These are phyloP conservation scores for Suillus weaverae DNA, from an alignment of 768 basidiomycete genomes.

Conservation along the genomic window DNA sequence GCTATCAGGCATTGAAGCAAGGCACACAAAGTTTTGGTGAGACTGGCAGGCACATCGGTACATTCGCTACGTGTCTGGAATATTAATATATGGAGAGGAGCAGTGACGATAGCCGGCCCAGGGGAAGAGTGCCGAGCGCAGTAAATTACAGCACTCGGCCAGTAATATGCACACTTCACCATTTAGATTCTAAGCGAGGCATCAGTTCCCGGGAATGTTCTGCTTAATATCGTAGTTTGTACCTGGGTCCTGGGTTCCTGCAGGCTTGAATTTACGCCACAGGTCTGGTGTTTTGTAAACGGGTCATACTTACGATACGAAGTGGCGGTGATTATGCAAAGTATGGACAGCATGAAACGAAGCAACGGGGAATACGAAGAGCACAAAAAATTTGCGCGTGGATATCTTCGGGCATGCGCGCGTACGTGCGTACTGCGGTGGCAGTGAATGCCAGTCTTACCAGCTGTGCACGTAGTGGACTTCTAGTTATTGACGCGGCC, in stretches of 20 bases:
- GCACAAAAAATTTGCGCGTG: background rate
- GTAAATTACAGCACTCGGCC: no score
- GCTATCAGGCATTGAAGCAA: background rate
- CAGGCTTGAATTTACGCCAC: background rate
- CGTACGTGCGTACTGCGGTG: background rate
- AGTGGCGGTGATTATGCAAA: background rate
- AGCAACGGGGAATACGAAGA: background rate
- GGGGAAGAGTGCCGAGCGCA: no score
- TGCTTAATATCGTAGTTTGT: background rate
- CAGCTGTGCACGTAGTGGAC: background rate
- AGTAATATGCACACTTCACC: background rate
- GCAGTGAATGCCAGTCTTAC: background rate
- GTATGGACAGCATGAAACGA: background rate
- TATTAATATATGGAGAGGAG: background rate
- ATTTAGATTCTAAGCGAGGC: background rate
- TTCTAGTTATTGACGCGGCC: background rate
- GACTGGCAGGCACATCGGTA: background rate
- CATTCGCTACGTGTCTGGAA: background rate
- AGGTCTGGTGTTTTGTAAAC: background rate
- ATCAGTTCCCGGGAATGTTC: background rate
- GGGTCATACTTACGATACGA: background rate
- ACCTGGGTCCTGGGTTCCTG: conserved; percentile 1
- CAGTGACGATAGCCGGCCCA: no score
- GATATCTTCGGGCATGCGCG: background rate
- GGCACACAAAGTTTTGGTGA: background rate